Conservation (phyloP, 78 protist species). For the Paulinella micropora region DNA sequence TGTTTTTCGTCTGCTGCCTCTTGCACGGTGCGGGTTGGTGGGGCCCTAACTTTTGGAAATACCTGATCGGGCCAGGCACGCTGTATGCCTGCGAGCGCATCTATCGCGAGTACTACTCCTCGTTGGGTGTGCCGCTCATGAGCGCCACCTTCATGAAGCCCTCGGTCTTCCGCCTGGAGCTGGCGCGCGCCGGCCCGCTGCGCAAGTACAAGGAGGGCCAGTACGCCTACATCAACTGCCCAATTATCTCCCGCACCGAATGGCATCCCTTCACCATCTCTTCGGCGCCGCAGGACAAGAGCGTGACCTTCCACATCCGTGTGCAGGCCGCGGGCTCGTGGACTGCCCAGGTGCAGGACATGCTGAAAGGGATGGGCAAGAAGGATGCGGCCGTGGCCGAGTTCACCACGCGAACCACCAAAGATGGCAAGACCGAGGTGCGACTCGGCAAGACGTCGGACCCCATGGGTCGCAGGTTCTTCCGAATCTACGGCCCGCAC, state of each 20-base stretch:
- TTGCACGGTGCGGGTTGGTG: neutral
- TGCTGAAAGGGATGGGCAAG: too few relatives aligned
- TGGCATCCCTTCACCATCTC: constrained; percentile 22
- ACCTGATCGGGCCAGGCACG: neutral
- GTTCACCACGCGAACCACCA: too few relatives aligned
- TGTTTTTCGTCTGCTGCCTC: neutral
- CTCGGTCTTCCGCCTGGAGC: neutral
- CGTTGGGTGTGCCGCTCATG: too few relatives aligned
- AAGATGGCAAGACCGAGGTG: too few relatives aligned
- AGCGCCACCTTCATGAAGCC: neutral
- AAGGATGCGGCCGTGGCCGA: too few relatives aligned
- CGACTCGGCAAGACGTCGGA: too few relatives aligned
- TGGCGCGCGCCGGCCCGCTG: neutral
- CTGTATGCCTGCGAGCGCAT: neutral
- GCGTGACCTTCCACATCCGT: constrained; percentile 10
- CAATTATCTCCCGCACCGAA: neutral
- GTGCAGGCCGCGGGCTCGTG: neutral
- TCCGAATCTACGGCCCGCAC: too few relatives aligned
- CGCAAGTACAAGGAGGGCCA: neutral
- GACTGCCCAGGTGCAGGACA: neutral
- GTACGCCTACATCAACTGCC: constrained; percentile 1
- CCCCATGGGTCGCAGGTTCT: too few relatives aligned
- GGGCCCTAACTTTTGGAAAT: neutral
- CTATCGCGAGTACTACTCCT: too few relatives aligned
- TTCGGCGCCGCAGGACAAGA: constrained; percentile 8